These are phyloP conservation scores for Salix arbutifolia DNA, from an alignment of 345 rosid species.

Conservation along the genomic window DNA sequence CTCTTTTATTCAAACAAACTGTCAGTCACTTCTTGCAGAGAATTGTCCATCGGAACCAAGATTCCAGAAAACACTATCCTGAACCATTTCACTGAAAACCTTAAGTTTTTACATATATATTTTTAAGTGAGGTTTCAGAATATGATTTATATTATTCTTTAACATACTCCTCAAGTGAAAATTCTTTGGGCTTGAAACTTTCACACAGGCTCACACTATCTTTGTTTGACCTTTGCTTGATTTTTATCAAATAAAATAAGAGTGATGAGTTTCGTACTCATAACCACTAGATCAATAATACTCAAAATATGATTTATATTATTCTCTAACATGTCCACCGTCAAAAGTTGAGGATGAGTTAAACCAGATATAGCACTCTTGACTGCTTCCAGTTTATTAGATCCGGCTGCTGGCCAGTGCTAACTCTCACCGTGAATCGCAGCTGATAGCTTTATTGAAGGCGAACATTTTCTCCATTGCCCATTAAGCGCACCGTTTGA, in stretches of 20 bases:
- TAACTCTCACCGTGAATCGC: neutral
- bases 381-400: neutral
- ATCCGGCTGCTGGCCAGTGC: neutral
- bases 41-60: neutral
- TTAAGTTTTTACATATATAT: too few species aligned
- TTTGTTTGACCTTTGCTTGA: too few species aligned
- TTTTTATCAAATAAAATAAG: too few species aligned
- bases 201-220: too few species aligned
- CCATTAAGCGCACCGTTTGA: neutral
- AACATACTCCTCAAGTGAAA: too few species aligned
- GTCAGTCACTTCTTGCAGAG: neutral
- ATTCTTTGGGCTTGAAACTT: too few species aligned
- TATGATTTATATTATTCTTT: too few species aligned
- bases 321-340: neutral
- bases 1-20: neutral
- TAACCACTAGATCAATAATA: too few species aligned
- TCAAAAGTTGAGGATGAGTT: neutral
- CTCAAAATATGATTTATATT: too few species aligned
- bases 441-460: neutral
- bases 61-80: neutral
- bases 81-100: too few species aligned
- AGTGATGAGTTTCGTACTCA: too few species aligned
- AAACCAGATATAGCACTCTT: neutral
- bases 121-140: too few species aligned
- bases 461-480: neutral